These are phyloP conservation scores for Coffea canephora DNA, from an alignment of 257 asterid genomes.

Conservation along the genomic window DNA sequence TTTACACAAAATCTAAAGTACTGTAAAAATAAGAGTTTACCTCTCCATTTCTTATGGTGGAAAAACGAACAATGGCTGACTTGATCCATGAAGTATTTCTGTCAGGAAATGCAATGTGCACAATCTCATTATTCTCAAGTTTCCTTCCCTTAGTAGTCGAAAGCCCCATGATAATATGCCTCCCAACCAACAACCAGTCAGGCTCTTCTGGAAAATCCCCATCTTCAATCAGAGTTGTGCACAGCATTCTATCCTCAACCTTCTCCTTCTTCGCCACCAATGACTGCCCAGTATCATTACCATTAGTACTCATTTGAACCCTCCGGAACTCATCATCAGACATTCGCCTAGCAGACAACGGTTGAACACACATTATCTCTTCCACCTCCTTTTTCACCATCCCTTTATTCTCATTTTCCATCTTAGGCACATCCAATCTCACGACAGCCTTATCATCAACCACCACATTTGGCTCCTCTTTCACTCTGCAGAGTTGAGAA, in stretches of 20 bases:
- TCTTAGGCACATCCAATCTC: neutral
- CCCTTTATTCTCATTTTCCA: neutral
- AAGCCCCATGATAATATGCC: constrained; percentile 61
- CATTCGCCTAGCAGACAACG: constrained; percentile 45
- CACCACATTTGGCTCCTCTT: constrained; percentile 25
- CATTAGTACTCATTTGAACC: constrained; percentile 6
- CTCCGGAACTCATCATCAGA: constrained; percentile 34
- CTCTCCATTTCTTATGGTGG: constrained; percentile 79
- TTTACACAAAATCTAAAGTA: neutral
- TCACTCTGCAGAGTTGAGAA: constrained; percentile 15
- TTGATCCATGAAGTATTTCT: constrained; percentile 17
- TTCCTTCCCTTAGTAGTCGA: constrained; percentile 83
- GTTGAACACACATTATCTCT: constrained; percentile 39
- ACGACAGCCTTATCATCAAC: constrained; percentile 7
- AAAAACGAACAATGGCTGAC: constrained; percentile 72
- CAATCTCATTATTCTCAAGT: constrained; percentile 77
- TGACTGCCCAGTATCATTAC: constrained; percentile 1
- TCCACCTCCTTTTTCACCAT: constrained; percentile 31
- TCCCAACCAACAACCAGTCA: constrained; percentile 80
- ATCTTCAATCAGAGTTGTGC: constrained; percentile 61
- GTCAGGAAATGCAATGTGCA: constrained; percentile 64
- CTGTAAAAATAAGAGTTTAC: constrained; percentile 25
- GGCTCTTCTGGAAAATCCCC: constrained; percentile 74
- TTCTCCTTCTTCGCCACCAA: constrained; percentile 18
- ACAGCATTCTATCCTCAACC: constrained; percentile 32